phyloP scores from a whole-genome alignment of 495 filamentous ascomycete species.

The Umbilicaria muhlenbergii region DNA sequence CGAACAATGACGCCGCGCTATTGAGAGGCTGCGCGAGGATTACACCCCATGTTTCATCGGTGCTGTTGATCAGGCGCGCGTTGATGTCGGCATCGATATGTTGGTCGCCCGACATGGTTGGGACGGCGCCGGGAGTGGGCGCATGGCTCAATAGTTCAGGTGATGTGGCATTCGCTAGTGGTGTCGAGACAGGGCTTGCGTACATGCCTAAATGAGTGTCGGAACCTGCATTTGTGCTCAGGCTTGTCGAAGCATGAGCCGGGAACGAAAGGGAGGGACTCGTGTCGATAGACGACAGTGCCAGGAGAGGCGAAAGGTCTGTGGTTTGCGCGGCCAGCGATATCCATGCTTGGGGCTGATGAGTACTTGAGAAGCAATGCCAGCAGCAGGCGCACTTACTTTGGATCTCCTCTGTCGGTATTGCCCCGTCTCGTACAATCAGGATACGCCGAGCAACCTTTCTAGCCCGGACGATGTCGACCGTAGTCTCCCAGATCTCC shows the following conservation, averaged over 20 bases:
- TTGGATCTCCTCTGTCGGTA: slow-evolving; percentile 62
- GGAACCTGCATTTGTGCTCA: not conserved
- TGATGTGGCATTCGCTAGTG: slow-evolving; percentile 6
- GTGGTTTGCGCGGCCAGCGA: slow-evolving; percentile 27
- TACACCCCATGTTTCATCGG: slow-evolving; percentile 71
- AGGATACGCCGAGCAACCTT: slow-evolving; percentile 70
- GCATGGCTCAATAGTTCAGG: slow-evolving; percentile 6
- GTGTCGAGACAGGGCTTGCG: slow-evolving; percentile 2
- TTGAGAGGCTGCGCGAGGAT: slow-evolving; percentile 52
- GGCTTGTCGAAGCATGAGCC: not conserved
- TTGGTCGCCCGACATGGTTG: slow-evolving; percentile 29
- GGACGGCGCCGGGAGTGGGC: slow-evolving; percentile 8
- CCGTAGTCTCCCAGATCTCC: slow-evolving; percentile 78
- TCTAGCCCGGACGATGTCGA: slow-evolving; percentile 52
- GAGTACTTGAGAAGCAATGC: not conserved
- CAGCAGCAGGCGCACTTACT: slow-evolving; percentile 17
- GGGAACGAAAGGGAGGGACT: slow-evolving; percentile 46
- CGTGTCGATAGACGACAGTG: slow-evolving; percentile 49
- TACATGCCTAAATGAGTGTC: not conserved
- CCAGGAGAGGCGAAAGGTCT: slow-evolving; percentile 35
- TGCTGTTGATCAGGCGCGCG: slow-evolving; percentile 56
- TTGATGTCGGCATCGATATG: slow-evolving; percentile 49
- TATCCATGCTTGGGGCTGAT: slow-evolving; percentile 24
- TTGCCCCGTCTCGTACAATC: slow-evolving; percentile 54
- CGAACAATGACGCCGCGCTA: slow-evolving; percentile 44